These are phyloP conservation scores for Neofusicoccum umdonicola DNA, from an alignment of 2,329 filamentous ascomycete species.

Conservation along the genomic window DNA sequence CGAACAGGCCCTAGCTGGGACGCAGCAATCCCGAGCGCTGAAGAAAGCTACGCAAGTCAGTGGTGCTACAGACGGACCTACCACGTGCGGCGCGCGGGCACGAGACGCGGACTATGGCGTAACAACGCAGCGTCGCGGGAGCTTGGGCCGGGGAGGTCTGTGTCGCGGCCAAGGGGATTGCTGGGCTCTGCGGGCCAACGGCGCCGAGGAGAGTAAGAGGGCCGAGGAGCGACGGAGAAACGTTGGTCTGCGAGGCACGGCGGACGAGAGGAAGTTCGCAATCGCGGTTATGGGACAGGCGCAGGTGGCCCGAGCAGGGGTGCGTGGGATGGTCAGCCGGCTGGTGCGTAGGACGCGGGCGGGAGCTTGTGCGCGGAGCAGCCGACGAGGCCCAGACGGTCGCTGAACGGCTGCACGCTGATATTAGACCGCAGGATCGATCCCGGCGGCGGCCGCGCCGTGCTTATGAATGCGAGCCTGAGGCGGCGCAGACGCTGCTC, in stretches of 20 bases:
- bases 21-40: background rate
- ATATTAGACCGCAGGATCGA: background rate
- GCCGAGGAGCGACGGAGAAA: background rate
- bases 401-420: background rate
- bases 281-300: background rate
- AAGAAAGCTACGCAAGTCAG: slow-evolving; percentile 6
- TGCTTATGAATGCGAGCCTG: background rate
- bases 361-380: slow-evolving; percentile 1
- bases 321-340: slow-evolving; percentile 11
- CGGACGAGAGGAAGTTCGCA: slow-evolving; percentile 19
- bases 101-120: background rate
- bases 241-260: background rate
- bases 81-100: background rate
- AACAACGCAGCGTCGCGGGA: background rate
- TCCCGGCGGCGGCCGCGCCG: background rate
- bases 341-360: background rate
- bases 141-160: background rate
- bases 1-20: background rate
- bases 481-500: background rate
- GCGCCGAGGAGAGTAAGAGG: slow-evolving; percentile 13
- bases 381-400: background rate
- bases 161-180: background rate
- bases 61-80: background rate
- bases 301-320: background rate
- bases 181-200: background rate